These are phyloP conservation scores for Fusarium tricinctum DNA, from an alignment of 2,329 filamentous ascomycete genomes.

Conservation along the genomic window DNA sequence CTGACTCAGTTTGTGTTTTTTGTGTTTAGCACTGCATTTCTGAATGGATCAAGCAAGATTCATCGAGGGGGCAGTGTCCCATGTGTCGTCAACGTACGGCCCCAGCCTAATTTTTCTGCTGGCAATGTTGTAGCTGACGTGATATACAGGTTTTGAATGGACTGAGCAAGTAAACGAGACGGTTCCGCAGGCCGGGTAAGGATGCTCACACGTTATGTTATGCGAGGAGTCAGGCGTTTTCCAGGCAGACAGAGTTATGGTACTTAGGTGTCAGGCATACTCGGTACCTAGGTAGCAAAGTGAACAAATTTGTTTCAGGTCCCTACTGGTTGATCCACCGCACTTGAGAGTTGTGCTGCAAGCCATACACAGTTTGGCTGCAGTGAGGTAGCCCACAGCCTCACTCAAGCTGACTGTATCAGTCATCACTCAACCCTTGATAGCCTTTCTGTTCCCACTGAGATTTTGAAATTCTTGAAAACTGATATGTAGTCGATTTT, in stretches of 20 bases:
- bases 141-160: conserved; percentile 58
- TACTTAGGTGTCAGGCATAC: conserved; percentile 27
- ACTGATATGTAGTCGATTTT: background rate
- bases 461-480: background rate
- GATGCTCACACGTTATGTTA: conserved; percentile 20
- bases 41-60: conserved; percentile 96
- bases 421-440: conserved; percentile 27
- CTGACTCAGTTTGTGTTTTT: conserved; percentile 29
- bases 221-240: conserved; percentile 44
- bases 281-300: conserved; percentile 4
- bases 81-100: conserved; percentile 94
- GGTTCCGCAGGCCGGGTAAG: conserved; percentile 50
- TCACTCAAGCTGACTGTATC: conserved; percentile 17
- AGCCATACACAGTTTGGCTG: conserved; percentile 17
- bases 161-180: conserved; percentile 55
- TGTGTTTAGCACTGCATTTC: conserved; percentile 85
- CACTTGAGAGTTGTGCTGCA: conserved; percentile 7
- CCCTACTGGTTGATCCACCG: conserved; percentile 16
- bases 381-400: conserved; percentile 26
- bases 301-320: conserved; percentile 12
- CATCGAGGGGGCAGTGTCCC: conserved; percentile 92
- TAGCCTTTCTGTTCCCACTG: background rate
- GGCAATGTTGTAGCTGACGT: conserved; percentile 20
- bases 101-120: background rate
- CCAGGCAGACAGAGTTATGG: conserved; percentile 24